Percentiles rank a stretch among this genome's conserved stretches.
Conservation (phyloP, 768 basidiomycete genomes). For the Megacollybia marginata region DNA sequence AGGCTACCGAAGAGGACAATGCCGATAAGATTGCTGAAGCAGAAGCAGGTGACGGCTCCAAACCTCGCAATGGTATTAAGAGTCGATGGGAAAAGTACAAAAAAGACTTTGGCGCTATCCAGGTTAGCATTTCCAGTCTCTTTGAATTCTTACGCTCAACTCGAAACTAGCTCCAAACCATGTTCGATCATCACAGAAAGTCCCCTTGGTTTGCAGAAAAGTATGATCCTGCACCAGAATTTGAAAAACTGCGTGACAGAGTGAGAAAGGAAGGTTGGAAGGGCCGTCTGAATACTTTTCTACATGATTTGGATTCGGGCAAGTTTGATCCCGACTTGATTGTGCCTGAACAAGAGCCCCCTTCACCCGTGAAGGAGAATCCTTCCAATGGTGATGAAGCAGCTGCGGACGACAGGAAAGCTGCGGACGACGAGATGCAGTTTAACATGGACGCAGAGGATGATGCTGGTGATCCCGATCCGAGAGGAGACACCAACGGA, state of each 20-base stretch:
- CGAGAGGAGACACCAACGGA: slow-evolving; percentile 52
- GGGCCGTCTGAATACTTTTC: slow-evolving; percentile 62
- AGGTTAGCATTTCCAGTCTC: slow-evolving; percentile 50
- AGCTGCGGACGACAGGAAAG: slow-evolving; percentile 52
- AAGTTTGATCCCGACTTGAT: slow-evolving; percentile 72
- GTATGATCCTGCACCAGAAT: slow-evolving; percentile 76
- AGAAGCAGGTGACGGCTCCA: slow-evolving; percentile 74
- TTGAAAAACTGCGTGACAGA: slow-evolving; percentile 62
- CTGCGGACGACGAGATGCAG: slow-evolving; percentile 68
- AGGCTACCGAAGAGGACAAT: slow-evolving; percentile 76
- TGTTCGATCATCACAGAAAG: slow-evolving; percentile 92
- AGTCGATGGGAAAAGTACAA: slow-evolving; percentile 90
- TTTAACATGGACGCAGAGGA: slow-evolving; percentile 69
- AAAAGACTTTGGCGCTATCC: slow-evolving; percentile 79
- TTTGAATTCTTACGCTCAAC: not conserved
- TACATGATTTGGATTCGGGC: slow-evolving; percentile 76
- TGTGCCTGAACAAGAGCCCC: slow-evolving; percentile 38
- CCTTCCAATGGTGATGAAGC: slow-evolving; percentile 37
- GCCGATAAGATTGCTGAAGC: slow-evolving; percentile 80
- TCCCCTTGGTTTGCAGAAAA: slow-evolving; percentile 98
- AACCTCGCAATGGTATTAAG: slow-evolving; percentile 80
- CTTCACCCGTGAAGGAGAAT: slow-evolving; percentile 48
- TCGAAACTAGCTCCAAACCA: slow-evolving; percentile 71
- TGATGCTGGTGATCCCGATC: slow-evolving; percentile 55
- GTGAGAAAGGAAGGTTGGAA: slow-evolving; percentile 84